These are phyloP conservation scores for Enterocytospora artemiae DNA, from an alignment of 371 early-diverging fungal genomes.

Conservation along the genomic window DNA sequence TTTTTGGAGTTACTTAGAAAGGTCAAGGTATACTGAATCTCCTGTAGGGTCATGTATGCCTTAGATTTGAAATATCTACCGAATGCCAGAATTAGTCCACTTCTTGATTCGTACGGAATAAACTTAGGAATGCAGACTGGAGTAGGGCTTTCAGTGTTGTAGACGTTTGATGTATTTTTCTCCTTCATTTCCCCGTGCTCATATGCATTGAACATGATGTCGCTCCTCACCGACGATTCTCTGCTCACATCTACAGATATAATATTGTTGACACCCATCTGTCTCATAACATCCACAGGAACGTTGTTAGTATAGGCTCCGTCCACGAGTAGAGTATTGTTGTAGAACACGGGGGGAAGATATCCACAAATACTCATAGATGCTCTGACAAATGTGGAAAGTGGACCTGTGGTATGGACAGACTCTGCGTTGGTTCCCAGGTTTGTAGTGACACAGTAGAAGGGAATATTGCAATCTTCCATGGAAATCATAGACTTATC, in stretches of 20 bases:
- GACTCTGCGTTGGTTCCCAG: conserved; percentile 83
- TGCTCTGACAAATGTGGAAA: conserved; percentile 91
- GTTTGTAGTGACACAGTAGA: conserved; percentile 87
- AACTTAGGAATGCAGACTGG: too few relatives aligned
- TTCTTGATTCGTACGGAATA: conserved; percentile 84
- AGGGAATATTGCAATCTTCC: too few relatives aligned
- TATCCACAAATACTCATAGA: conserved; percentile 88
- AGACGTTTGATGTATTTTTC: too few relatives aligned
- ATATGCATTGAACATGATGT: too few relatives aligned
- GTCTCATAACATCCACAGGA: conserved; percentile 81
- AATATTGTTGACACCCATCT: conserved; percentile 73
- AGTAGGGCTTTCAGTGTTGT: too few relatives aligned
- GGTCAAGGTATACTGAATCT: conserved; percentile 85
- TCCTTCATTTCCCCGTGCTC: too few relatives aligned
- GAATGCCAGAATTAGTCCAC: conserved; percentile 79
- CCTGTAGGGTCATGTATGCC: conserved; percentile 77
- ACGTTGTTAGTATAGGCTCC: conserved; percentile 97
- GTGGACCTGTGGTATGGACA: conserved; percentile 74
- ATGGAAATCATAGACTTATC: too few relatives aligned
- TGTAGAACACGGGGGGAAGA: conserved; percentile 73
- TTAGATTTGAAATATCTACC: conserved; percentile 70
- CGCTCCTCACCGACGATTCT: conserved; percentile 71
- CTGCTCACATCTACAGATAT: conserved; percentile 86
- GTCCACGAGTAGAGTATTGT: conserved; percentile 85
- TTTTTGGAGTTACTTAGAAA: conserved; percentile 68